These are phyloP conservation scores for Henningerozyma blattae DNA, from an alignment of 805 yeast genomes.

Conservation along the genomic window DNA sequence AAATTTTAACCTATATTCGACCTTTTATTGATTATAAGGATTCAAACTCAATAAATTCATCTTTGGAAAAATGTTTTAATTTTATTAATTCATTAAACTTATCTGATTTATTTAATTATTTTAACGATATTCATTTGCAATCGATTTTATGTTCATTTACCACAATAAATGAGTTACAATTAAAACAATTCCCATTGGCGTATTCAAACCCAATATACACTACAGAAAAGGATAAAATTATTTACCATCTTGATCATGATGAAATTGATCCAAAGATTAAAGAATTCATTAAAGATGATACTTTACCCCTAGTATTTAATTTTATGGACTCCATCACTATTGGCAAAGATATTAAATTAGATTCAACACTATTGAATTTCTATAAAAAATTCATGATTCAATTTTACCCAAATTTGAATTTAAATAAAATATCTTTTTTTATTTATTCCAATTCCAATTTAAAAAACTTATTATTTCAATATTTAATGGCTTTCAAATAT, in stretches of 20 bases:
- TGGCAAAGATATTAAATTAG: too few relatives aligned
- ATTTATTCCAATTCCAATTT: neutral
- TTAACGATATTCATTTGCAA: neutral
- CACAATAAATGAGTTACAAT: neutral
- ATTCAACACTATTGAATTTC: neutral
- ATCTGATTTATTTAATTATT: neutral
- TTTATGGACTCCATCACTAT: neutral
- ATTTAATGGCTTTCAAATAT: neutral
- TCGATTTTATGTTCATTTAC: neutral
- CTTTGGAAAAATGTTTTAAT: slow-evolving; percentile 10
- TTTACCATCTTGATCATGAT: neutral
- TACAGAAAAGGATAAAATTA: neutral
- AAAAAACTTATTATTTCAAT: neutral
- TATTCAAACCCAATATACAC: neutral
- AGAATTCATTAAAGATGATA: neutral
- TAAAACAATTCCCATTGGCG: neutral
- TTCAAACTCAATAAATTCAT: neutral
- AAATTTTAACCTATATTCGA: slow-evolving; percentile 15
- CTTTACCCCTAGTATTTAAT: neutral
- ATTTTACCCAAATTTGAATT: neutral
- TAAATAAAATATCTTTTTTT: neutral
- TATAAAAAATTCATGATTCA: neutral
- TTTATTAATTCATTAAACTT: slow-evolving; percentile 19
- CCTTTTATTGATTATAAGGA: slow-evolving; percentile 8
- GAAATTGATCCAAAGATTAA: neutral